Evolutionary conservation across 345 rosid genomes (phyloP).

Genomic region (Mallotus nudiflorus): DNA sequence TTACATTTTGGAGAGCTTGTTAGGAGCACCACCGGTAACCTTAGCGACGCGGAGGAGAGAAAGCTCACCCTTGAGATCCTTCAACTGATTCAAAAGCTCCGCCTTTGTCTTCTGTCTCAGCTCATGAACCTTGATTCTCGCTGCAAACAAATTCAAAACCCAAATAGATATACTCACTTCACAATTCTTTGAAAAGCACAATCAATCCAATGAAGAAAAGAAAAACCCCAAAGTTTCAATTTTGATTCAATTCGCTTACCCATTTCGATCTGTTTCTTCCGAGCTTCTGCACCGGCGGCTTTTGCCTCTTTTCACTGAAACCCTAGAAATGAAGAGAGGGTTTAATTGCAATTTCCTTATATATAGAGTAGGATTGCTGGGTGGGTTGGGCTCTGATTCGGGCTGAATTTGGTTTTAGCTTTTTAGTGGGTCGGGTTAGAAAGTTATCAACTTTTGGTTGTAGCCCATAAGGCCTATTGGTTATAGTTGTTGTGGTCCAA

Average conservation of each 20-base stretch:
- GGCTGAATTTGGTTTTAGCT: neutral
- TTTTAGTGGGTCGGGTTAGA: neutral
- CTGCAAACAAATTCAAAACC: slow-evolving; percentile 24
- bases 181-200: too few species aligned
- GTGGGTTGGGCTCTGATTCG: neutral
- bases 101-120: slow-evolving; percentile 55
- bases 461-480: too few species aligned
- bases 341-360: neutral
- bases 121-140: slow-evolving; percentile 73
- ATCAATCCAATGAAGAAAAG: too few species aligned
- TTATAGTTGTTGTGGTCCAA: too few species aligned
- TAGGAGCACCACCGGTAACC: slow-evolving; percentile 73
- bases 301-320: slow-evolving; percentile 2
- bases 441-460: too few species aligned
- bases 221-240: too few species aligned
- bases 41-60: slow-evolving; percentile 74
- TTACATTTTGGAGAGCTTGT: slow-evolving; percentile 72
- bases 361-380: neutral
- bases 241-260: neutral
- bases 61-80: slow-evolving; percentile 65
- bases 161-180: too few species aligned
- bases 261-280: slow-evolving; percentile 1
- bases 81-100: slow-evolving; percentile 56
- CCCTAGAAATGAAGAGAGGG: slow-evolving; percentile 17
- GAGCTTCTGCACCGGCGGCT: slow-evolving; percentile 9